Conservation (phyloP, 306 rosid genomes). For the Castanea sativa region DNA sequence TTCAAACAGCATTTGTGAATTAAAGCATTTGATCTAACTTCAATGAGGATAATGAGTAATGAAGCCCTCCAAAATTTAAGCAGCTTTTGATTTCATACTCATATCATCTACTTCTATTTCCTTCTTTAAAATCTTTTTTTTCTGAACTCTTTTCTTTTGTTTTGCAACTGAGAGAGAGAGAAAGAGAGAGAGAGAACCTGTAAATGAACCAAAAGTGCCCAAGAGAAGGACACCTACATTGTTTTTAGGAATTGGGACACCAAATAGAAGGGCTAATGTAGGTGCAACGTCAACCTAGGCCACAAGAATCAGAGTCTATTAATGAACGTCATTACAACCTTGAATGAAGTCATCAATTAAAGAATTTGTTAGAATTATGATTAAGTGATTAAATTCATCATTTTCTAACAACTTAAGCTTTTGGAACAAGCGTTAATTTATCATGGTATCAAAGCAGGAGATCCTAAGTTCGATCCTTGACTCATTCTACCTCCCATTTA, state of each 20-base stretch:
- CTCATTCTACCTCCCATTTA: too few relatives aligned
- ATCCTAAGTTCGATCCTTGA: too few relatives aligned
- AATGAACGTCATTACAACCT: conserved; percentile 21
- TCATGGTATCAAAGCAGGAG: too few relatives aligned
- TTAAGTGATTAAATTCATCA: too few relatives aligned
- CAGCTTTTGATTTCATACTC: not conserved
- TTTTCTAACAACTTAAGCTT: too few relatives aligned
- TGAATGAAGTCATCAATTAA: conserved; percentile 1
- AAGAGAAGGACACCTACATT: conserved; percentile 74
- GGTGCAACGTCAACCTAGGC: conserved; percentile 84
- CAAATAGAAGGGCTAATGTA: conserved; percentile 79
- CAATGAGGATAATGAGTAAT: not conserved
- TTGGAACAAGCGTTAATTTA: too few relatives aligned
- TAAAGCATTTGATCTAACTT: not conserved
- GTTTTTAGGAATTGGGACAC: conserved; percentile 94
- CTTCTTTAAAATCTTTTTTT: not conserved
- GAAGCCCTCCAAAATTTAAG: not conserved
- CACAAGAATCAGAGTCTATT: conserved; percentile 27
- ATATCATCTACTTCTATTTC: not conserved
- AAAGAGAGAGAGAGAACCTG: conserved; percentile 46
- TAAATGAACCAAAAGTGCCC: conserved; percentile 44
- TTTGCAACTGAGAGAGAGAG: conserved; percentile 13
- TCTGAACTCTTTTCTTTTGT: not conserved
- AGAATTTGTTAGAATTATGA: not conserved
- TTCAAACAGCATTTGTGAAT: not conserved